Evolutionary conservation across 2,329 filamentous ascomycete genomes (phyloP).

Genomic region (Trichophyton simii): DNA sequence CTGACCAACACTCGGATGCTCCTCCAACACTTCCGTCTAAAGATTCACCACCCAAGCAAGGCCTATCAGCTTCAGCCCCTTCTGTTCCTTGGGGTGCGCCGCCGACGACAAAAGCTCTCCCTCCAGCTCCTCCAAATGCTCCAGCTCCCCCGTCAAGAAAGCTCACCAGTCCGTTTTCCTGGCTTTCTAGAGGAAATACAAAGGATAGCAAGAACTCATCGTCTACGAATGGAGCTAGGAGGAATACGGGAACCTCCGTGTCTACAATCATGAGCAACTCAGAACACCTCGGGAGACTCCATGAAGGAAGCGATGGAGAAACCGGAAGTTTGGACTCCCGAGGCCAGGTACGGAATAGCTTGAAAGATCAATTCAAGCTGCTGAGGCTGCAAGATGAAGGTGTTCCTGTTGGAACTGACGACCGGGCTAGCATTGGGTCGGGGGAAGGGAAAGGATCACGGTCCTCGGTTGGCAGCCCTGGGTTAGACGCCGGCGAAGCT

Average conservation of each 20-base stretch:
- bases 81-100: conserved; percentile 60
- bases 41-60: conserved; percentile 32
- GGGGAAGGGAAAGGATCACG: conserved; percentile 30
- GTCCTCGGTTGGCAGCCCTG: conserved; percentile 36
- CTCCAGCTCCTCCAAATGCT: conserved; percentile 27
- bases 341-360: conserved; percentile 46
- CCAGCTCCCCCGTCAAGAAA: conserved; percentile 45
- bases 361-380: conserved; percentile 68
- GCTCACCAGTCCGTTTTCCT: conserved; percentile 76
- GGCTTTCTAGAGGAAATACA: conserved; percentile 58
- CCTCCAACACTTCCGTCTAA: conserved; percentile 24
- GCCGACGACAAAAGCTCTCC: conserved; percentile 28
- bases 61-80: conserved; percentile 59
- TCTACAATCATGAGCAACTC: conserved; percentile 68
- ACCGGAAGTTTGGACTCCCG: conserved; percentile 35
- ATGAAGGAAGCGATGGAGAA: conserved; percentile 51
- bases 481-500: conserved; percentile 36
- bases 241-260: conserved; percentile 70
- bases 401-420: conserved; percentile 43
- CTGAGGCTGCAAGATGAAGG: conserved; percentile 63
- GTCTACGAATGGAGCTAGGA: conserved; percentile 37
- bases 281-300: conserved; percentile 64
- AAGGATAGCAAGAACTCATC: conserved; percentile 48
- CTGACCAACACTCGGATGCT: conserved; percentile 3
- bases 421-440: conserved; percentile 39